These are phyloP conservation scores for Rhazya stricta DNA, from an alignment of 257 asterid genomes.

Conservation along the genomic window DNA sequence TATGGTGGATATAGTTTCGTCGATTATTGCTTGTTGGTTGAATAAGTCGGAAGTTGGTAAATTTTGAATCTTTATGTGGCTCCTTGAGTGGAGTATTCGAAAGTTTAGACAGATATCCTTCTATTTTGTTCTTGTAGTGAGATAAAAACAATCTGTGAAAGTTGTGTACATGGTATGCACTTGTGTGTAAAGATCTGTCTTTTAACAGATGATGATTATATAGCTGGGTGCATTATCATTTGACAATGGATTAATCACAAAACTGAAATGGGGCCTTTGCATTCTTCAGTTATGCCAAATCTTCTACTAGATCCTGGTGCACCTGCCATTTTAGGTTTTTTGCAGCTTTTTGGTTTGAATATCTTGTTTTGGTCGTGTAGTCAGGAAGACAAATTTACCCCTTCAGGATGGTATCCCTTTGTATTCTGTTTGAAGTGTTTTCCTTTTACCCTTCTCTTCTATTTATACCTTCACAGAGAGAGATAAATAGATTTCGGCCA, in stretches of 20 bases:
- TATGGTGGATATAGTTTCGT: neutral
- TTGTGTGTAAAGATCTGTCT: neutral
- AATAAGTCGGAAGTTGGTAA: neutral
- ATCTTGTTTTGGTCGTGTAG: neutral
- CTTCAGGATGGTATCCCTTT: neutral
- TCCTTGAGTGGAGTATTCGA: neutral
- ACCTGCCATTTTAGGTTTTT: neutral
- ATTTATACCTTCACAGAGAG: neutral
- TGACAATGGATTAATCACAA: neutral
- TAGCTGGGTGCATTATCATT: neutral
- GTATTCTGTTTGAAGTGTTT: neutral
- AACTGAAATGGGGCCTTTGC: neutral
- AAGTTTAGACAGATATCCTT: neutral
- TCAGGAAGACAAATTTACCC: neutral
- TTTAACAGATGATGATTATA: neutral
- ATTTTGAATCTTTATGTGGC: slow-evolving; percentile 3
- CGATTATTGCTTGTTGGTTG: slow-evolving; percentile 5
- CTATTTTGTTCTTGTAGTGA: neutral
- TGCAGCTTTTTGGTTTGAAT: neutral
- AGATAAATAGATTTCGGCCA: neutral
- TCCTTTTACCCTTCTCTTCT: neutral
- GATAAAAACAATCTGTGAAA: neutral
- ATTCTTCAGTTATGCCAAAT: neutral
- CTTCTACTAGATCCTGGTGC: neutral
- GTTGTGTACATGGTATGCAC: neutral